Conservation (phyloP, 164 flowering plant species). For the Nymphaea colorata region DNA sequence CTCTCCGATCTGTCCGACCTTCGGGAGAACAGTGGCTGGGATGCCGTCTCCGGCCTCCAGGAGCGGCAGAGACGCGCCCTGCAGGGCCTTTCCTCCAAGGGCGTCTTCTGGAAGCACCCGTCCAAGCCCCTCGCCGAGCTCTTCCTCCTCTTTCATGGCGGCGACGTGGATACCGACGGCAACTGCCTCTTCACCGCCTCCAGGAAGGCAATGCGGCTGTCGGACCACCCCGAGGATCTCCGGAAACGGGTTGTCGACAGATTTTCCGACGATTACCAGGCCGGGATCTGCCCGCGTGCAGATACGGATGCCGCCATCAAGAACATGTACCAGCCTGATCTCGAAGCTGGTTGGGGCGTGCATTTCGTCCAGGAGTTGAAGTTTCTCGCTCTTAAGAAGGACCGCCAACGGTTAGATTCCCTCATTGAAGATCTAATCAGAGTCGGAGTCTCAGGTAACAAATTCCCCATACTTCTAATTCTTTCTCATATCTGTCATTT, state of each 20-base stretch:
- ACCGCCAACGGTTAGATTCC: conserved; percentile 2
- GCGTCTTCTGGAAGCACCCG: conserved; percentile 11
- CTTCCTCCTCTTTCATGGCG: conserved; percentile 12
- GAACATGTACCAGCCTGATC: conserved; percentile 10
- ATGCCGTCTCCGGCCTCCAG: conserved; percentile 9
- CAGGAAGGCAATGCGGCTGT: conserved; percentile 3
- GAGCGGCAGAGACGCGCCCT: conserved; percentile 5
- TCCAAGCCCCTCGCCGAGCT: conserved; percentile 11
- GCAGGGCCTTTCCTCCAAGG: conserved; percentile 5
- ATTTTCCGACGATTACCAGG: conserved; percentile 7
- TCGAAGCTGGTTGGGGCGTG: conserved; percentile 13
- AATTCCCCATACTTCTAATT: too few species aligned
- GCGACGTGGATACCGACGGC: conserved; percentile 15
- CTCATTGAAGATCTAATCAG: conserved; percentile 9
- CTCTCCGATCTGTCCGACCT: background rate
- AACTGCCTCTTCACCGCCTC: conserved; percentile 14
- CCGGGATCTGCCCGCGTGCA: conserved; percentile 2
- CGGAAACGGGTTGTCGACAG: conserved; percentile 7
- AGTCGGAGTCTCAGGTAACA: conserved; percentile 10
- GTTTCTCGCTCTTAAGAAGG: conserved; percentile 9
- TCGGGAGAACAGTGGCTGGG: conserved; percentile 6
- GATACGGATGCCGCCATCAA: conserved; percentile 9
- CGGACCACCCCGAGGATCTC: conserved; percentile 7
- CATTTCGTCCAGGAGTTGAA: conserved; percentile 13
- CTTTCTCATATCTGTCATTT: background rate